These are phyloP conservation scores for Pichia sp. DNA, from an alignment of 1,139 yeast species.

Conservation along the genomic window DNA sequence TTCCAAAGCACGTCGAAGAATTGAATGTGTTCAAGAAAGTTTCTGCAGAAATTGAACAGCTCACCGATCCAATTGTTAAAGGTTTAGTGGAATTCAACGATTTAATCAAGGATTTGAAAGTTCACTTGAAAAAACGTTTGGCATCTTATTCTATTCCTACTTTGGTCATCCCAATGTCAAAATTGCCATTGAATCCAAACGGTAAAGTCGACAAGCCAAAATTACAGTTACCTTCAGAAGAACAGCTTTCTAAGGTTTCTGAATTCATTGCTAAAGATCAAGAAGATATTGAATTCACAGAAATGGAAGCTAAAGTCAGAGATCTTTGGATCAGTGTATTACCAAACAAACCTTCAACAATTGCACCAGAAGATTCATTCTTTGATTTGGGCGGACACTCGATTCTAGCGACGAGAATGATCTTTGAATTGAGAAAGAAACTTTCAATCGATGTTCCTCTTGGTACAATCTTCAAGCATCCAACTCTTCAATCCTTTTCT, in stretches of 20 bases:
- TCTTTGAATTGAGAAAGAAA: slow-evolving; percentile 77
- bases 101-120: slow-evolving; percentile 72
- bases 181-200: slow-evolving; percentile 91
- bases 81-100: slow-evolving; percentile 74
- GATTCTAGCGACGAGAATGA: slow-evolving; percentile 93
- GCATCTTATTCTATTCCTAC: slow-evolving; percentile 94
- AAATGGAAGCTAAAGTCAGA: slow-evolving; percentile 58
- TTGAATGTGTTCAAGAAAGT: slow-evolving; percentile 43
- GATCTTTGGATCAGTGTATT: slow-evolving; percentile 81
- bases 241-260: slow-evolving; percentile 68
- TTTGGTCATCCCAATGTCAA: slow-evolving; percentile 75
- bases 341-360: slow-evolving; percentile 76
- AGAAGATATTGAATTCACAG: slow-evolving; percentile 46
- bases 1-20: slow-evolving; percentile 66
- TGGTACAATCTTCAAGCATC: slow-evolving; percentile 82
- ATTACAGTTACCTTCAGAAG: slow-evolving; percentile 88
- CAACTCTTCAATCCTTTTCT: slow-evolving; percentile 77
- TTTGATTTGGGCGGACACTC: slow-evolving; percentile 98
- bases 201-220: slow-evolving; percentile 98
- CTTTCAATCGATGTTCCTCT: slow-evolving; percentile 77
- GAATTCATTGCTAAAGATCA: slow-evolving; percentile 35
- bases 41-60: slow-evolving; percentile 31
- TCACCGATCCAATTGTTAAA: slow-evolving; percentile 59
- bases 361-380: slow-evolving; percentile 78
- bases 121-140: slow-evolving; percentile 75